Base-by-base conservation (phyloP, 2,329 filamentous ascomycete species). In the Dactylellina drechsleri region DNA sequence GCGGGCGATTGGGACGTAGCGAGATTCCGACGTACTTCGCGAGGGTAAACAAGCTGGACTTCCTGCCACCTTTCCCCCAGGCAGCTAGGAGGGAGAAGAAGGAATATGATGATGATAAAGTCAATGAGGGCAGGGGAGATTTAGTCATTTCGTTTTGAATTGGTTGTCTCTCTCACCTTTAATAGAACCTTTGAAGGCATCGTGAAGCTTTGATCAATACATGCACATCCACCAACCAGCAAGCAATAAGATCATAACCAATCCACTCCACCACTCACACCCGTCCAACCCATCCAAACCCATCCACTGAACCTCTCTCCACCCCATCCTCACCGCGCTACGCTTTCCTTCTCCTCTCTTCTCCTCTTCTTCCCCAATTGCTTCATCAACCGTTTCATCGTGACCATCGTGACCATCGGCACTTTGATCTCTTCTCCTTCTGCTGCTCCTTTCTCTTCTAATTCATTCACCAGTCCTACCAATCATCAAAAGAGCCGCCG, bases 1-100 rank as follows among this genome's bases (percentile, higher is more conserved):
- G 59, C 67, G 67, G 67, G 18, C 60, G 60, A 72, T 72, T 73
- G 68, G 61, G 56, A 66, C 61, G 68, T 66, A 66, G 66, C 66
- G 66, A 70, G 66, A 58, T 70, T 70, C 66, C 66, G 66, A 70
- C 66, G 66, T 62, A 57, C 58, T 49, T 67, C 52, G 61, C 61
- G 36, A 66, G 60, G 47, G 23, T 53, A 20, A 52, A 15, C 16
- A 18, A 47, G 15, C 15, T 10, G 43, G 16, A 31, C 16, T n/a
- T 6, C 26, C 28, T 65, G 61, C 36, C 54, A 41, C 49, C n/a
- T 26, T 50, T 52, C 53, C 62, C 62, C 62, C 26, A 53, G 28
- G 43, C 31, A 36, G 31, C 31, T 36, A 10, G 31, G 31, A 36
- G 10, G 31, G 31, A 36, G 31, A 36, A 36, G 31, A 36, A 36